Base-by-base conservation (phyloP, 768 basidiomycete genomes). In the Dioszegia hungarica region DNA sequence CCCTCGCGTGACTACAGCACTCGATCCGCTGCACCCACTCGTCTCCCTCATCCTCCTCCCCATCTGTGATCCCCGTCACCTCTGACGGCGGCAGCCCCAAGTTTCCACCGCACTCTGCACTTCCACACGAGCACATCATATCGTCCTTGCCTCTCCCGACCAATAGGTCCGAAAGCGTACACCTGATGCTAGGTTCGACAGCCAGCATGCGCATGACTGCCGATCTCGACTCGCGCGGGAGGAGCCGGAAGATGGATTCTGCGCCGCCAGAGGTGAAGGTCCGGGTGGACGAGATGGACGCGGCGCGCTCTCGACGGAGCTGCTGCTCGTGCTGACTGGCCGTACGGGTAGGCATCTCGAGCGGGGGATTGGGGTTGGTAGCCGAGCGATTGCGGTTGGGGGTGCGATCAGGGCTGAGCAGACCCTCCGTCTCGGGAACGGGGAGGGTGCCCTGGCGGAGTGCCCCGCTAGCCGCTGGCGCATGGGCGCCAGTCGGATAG, bases 171-270 rank as follows among this genome's bases (percentile, higher is more conserved):
- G 90, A 88, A 55, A 99, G 82, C 27, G 95, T 97, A 74, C 91
- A 94, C 37, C 95, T 85, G 45, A 86, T 84, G 17, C 82, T 79
- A 3, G 94, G 89, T 70, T 98, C 94, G 45, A 97, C 83, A 66
- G 84, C 86, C 65, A 99, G 80, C 95, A 99, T 99, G 52, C 92
- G 84, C 57, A 90, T 87, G 58, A 99, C 81, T 14, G 88, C 90
- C 6, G 86, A 82, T 37, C 95, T 84, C 14, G 90, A 85, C 78
- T 99, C 94, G 52, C 95, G 86, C 1, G 95, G 95, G 22, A 99
- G 82, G 10, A 98, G 81, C 19, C 94, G 85, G 81, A 99, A 98
- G 70, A 99, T 95, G 8, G 90, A 92, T 74, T 98, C 94, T 25
- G 90, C 85, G 19, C 88, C 86, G 53, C 82, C 84, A 49, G 78